These are phyloP conservation scores for Apiospora pterosperma DNA, from an alignment of 2,329 filamentous ascomycete genomes.

Conservation along the genomic window DNA sequence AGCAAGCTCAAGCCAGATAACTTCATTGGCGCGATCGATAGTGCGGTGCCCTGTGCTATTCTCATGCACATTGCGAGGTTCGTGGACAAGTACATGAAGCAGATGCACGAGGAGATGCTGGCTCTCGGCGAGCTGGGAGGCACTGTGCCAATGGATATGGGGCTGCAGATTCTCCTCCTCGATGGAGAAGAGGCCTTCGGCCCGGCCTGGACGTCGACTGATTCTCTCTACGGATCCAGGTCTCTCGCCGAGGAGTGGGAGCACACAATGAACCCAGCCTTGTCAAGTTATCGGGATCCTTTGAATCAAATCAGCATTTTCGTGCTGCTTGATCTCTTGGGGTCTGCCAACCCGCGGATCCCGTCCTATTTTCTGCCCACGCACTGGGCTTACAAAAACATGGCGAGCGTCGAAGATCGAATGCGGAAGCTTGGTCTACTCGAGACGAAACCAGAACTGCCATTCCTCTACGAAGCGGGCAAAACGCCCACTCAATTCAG, in stretches of 20 bases:
- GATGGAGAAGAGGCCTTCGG: conserved; percentile 81
- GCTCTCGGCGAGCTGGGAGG: conserved; percentile 45
- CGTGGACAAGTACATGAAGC: conserved; percentile 67
- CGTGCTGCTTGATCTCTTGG: conserved; percentile 72
- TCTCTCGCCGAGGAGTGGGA: conserved; percentile 75
- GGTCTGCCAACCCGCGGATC: conserved; percentile 55
- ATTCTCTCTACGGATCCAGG: conserved; percentile 76
- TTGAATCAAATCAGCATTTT: conserved; percentile 73
- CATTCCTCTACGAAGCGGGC: conserved; percentile 55
- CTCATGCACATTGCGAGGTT: conserved; percentile 72
- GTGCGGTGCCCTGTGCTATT: conserved; percentile 80
- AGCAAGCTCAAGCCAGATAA: conserved; percentile 68
- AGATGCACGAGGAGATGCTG: conserved; percentile 70
- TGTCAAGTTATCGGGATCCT: conserved; percentile 65
- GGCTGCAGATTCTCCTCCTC: conserved; percentile 74
- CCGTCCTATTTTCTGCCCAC: conserved; percentile 75
- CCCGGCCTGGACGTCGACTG: conserved; percentile 63
- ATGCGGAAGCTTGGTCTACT: conserved; percentile 58
- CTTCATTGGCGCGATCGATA: conserved; percentile 83
- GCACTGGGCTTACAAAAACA: conserved; percentile 74
- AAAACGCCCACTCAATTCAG: conserved; percentile 38
- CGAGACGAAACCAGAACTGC: conserved; percentile 27
- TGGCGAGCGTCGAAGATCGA: conserved; percentile 63
- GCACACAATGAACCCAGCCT: conserved; percentile 57
- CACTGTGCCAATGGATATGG: conserved; percentile 62